Conservation (phyloP, 495 filamentous ascomycete genomes). For the Echria macrotheca region DNA sequence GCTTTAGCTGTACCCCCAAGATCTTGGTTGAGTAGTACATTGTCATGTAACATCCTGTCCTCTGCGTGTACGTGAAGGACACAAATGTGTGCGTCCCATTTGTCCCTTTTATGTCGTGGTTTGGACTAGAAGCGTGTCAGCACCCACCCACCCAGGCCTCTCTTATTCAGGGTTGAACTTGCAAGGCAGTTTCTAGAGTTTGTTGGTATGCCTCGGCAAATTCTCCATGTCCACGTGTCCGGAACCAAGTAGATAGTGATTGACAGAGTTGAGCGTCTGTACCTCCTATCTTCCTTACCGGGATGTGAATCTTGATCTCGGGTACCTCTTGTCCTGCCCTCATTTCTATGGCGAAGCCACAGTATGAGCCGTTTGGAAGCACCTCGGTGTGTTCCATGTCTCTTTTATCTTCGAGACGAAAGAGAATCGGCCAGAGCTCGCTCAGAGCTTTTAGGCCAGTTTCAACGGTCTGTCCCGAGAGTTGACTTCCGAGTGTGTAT, state of each 20-base stretch:
- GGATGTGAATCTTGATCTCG: conserved; percentile 7
- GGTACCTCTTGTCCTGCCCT: not conserved
- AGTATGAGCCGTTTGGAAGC: not conserved
- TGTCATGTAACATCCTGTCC: conserved; percentile 1
- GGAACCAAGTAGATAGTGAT: not conserved
- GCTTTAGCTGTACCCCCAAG: not conserved
- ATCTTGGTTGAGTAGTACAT: conserved; percentile 5
- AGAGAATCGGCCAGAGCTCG: not conserved
- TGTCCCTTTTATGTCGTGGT: not conserved
- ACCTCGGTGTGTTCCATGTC: not conserved
- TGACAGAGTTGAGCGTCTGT: not conserved
- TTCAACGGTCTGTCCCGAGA: not conserved
- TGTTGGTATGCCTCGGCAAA: not conserved
- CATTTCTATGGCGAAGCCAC: conserved; percentile 3
- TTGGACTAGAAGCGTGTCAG: not conserved
- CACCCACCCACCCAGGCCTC: no score
- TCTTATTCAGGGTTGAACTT: not conserved
- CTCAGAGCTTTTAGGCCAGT: not conserved
- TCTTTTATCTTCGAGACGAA: not conserved
- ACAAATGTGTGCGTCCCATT: conserved; percentile 3
- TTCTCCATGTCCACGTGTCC: not conserved
- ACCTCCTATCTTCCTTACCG: not conserved
- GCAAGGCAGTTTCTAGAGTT: not conserved
- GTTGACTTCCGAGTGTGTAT: not conserved
- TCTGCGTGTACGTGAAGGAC: not conserved